These are phyloP conservation scores for Ilyonectria sp. DNA, from an alignment of 2,329 filamentous ascomycete genomes.

Conservation along the genomic window DNA sequence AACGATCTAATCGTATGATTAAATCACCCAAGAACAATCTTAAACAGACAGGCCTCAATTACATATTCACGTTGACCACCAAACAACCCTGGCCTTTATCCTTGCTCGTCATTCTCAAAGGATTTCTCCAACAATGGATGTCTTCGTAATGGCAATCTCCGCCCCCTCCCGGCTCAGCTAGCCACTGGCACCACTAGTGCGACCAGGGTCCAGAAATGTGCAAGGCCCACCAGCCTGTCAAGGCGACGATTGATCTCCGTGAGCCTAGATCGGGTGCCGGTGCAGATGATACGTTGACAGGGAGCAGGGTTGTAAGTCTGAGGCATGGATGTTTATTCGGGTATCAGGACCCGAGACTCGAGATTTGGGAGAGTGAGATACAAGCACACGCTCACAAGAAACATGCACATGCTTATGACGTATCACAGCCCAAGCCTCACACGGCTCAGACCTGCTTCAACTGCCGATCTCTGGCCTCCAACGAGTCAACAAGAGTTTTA, in stretches of 20 bases:
- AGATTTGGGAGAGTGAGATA: conserved; percentile 6
- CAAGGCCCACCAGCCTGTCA: not conserved
- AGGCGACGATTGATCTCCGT: not conserved
- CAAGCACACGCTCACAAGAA: not conserved
- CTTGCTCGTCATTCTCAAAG: not conserved
- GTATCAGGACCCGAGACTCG: conserved; percentile 20
- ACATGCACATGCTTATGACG: not conserved
- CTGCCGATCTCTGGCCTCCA: not conserved
- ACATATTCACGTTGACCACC: not conserved
- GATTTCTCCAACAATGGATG: not conserved
- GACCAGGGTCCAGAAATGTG: not conserved
- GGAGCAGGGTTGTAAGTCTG: not conserved
- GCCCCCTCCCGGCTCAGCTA: not conserved
- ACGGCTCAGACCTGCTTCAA: not conserved
- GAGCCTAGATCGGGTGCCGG: conserved; percentile 16
- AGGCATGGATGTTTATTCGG: conserved; percentile 12
- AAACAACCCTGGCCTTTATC: not conserved
- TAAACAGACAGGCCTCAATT: not conserved
- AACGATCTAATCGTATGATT: not conserved
- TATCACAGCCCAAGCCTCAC: not conserved
- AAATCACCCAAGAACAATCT: not conserved
- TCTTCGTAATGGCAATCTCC: not conserved
- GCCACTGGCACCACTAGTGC: not conserved
- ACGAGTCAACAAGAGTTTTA: not conserved
- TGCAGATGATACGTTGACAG: conserved; percentile 14